A percentile compares a stretch with the other conserved stretches of the same genome.
Conservation (phyloP, 306 rosid genomes). For the Amphicarpaea edgeworthii region DNA sequence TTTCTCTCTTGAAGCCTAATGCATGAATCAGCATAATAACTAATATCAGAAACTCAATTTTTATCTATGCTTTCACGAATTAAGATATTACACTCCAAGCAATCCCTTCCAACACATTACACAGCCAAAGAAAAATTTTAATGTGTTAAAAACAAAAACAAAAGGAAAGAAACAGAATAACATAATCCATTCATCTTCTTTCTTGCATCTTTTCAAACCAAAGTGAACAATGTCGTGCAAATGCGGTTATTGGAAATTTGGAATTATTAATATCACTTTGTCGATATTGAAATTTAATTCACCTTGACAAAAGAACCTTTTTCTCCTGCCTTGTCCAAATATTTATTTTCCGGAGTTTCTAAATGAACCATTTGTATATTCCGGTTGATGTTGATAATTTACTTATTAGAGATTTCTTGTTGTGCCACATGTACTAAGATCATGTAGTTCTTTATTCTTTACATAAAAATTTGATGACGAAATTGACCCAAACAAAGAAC, state of each 20-base stretch:
- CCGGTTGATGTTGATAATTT: no score
- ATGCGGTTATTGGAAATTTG: background rate
- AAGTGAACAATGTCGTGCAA: constrained; percentile 1
- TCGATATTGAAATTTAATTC: constrained; percentile 35
- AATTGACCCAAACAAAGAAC: no score
- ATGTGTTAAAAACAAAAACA: constrained; percentile 5
- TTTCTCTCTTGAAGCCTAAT: constrained; percentile 78
- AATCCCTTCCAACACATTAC: background rate
- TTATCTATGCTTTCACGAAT: constrained; percentile 7
- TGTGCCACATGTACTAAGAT: no score
- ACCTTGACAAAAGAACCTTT: constrained; percentile 70
- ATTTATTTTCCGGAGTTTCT: constrained; percentile 72
- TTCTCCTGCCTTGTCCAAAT: constrained; percentile 81
- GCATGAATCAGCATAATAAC: constrained; percentile 41
- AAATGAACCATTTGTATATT: constrained; percentile 60
- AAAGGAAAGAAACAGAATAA: constrained; percentile 18
- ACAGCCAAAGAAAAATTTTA: background rate
- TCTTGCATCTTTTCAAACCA: constrained; percentile 19
- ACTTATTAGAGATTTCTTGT: no score
- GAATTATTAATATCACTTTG: constrained; percentile 17
- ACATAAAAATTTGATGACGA: no score
- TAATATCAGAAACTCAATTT: constrained; percentile 29
- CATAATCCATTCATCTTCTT: background rate
- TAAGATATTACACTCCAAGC: constrained; percentile 11
- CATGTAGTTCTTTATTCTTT: no score